Conservation (phyloP, 345 rosid species). For the Erodium maritimum region DNA sequence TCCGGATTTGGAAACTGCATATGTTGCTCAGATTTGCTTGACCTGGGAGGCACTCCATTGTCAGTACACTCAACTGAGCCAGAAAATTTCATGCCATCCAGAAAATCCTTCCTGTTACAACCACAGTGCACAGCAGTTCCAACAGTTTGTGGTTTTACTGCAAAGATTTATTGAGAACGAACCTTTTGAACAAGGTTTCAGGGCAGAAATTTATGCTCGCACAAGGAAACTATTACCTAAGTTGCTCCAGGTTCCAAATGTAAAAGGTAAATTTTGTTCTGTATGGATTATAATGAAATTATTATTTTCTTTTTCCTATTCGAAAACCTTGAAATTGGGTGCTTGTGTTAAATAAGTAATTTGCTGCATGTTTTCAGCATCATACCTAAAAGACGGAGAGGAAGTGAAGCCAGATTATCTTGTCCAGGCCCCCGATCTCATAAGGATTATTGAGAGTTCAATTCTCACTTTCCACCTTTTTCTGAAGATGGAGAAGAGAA, state of each 20-base stretch:
- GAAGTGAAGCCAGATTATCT: constrained; percentile 42
- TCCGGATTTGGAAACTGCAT: constrained; percentile 73
- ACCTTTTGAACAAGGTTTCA: constrained; percentile 69
- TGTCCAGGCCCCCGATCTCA: constrained; percentile 59
- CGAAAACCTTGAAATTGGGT: not conserved
- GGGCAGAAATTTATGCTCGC: constrained; percentile 68
- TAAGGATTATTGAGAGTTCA: constrained; percentile 47
- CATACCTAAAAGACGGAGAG: constrained; percentile 34
- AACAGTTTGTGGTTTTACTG: constrained; percentile 76
- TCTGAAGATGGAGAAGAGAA: constrained; percentile 75
- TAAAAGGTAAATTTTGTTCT: constrained; percentile 35
- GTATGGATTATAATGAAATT: not conserved
- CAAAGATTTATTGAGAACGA: constrained; percentile 92
- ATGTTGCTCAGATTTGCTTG: constrained; percentile 88
- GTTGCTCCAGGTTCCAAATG: constrained; percentile 81
- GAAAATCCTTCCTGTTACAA: constrained; percentile 54
- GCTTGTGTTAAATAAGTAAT: not conserved
- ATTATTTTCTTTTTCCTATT: not conserved
- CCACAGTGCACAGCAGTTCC: constrained; percentile 73
- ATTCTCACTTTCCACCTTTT: constrained; percentile 57
- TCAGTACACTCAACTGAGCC: constrained; percentile 73
- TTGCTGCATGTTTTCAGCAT: constrained; percentile 25
- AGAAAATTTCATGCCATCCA: constrained; percentile 52
- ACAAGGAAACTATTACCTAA: constrained; percentile 60
- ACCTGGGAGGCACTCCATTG: constrained; percentile 98